Evolutionary conservation across 2,329 filamentous ascomycete species (phyloP).

Genomic region (Penicillium sp.): DNA sequence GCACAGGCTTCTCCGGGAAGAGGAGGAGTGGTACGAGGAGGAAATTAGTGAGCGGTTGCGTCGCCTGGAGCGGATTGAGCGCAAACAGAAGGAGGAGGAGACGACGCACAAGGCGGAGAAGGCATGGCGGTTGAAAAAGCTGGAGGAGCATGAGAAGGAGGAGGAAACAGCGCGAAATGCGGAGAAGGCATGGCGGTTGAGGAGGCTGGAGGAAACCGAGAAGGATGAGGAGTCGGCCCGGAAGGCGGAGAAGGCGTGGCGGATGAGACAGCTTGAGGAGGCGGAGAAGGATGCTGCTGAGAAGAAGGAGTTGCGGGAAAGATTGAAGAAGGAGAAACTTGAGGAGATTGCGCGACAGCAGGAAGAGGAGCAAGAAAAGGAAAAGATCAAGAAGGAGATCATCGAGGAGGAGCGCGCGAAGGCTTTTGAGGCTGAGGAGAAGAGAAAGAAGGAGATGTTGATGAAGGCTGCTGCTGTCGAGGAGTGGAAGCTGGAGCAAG

Average conservation of each 20-base stretch:
- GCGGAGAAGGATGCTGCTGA: constrained; percentile 35
- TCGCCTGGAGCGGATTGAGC: constrained; percentile 38
- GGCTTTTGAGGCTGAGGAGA: constrained; percentile 36
- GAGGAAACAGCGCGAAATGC: constrained; percentile 33
- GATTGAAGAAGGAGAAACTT: constrained; percentile 21
- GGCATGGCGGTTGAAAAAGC: constrained; percentile 16
- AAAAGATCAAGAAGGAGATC: constrained; percentile 36
- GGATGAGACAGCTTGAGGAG: constrained; percentile 15
- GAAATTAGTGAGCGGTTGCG: constrained; percentile 42
- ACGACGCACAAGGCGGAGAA: constrained; percentile 16
- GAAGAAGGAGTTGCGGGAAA: constrained; percentile 33
- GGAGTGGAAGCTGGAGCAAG: constrained; percentile 38
- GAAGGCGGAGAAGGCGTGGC: constrained; percentile 7
- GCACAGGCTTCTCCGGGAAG: constrained; percentile 32
- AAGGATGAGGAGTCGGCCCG: constrained; percentile 36
- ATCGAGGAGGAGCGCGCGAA: constrained; percentile 48
- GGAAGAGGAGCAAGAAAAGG: constrained; percentile 49
- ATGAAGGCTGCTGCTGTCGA: constrained; percentile 45
- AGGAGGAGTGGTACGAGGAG: constrained; percentile 47
- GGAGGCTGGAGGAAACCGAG: constrained; percentile 18
- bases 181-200: constrained; percentile 4
- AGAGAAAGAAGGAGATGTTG: constrained; percentile 29
- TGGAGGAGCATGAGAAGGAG: constrained; percentile 34
- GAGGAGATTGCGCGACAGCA: constrained; percentile 35
- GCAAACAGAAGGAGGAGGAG: constrained; percentile 27